Evolutionary conservation across 2,329 filamentous ascomycete genomes (phyloP), one percentile per base, ranked within the genome.

Genomic region (Phaeophleospora eucalypticola): DNA sequence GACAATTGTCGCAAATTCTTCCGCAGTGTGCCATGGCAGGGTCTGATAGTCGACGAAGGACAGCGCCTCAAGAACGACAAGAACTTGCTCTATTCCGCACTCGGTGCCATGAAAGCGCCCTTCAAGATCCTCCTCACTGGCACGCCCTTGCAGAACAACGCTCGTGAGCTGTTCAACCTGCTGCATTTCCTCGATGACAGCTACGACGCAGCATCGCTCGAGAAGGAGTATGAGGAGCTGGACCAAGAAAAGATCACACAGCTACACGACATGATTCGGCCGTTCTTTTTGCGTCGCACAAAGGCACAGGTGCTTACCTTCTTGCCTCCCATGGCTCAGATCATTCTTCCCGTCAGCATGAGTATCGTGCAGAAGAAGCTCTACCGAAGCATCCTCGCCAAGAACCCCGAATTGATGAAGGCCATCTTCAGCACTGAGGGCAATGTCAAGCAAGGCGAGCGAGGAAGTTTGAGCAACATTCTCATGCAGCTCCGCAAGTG

Each of bases 331-430:
- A 89, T 98, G 81, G 85, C 87, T 1, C 91, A 97, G 61, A 89
- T 98, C 58, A 97, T 98, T 52, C 72, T 98, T 3, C 93, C 93
- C 0, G 84, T 98, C n/a, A 90, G 87, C 2, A 96, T 97, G 90
- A 90, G 87, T 1, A 76, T 89, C 12, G 74, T 98, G 10, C 94
- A 98, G 65, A 93, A 95, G 72, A 93, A 89, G 63, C 77, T 98
- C 0, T 95, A 93, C 71, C 93, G 90, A 63, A 94, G 87, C 2
- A 96, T 98, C 58, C 79, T 98, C 59, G 82, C 87, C 12, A 93
- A 94, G 66, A 95, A 94, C 51, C 86, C 90, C 0, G 80, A 94
- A 43, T 77, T 98, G 7, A 90, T 98, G 63, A 85, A 84, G 56
- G 81, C 90, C 0, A 89, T 98, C 37, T 90, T 97, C 59, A 82